Base-by-base conservation (phyloP, 1,284 basidiomycete genomes). In the Rhodotorula sp. region DNA sequence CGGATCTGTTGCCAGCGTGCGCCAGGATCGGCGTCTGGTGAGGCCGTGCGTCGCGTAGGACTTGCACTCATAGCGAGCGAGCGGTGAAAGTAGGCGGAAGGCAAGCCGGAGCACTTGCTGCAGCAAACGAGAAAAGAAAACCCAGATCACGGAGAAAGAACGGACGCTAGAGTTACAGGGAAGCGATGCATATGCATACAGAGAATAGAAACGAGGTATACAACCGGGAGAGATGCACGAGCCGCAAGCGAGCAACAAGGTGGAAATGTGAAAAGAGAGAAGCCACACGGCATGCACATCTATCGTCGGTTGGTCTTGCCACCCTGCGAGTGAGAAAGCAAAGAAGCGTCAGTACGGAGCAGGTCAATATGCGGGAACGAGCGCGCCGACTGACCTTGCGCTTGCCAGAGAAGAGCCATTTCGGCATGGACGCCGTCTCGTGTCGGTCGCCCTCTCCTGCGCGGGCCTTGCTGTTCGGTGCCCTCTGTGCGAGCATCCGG, bases 381-480 rank as follows among this genome's bases (percentile, higher is more conserved):
- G 29, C 7, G 22, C 2, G 8, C 6, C n/a, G 22, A 26, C 53
- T 26, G 26, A 54, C 87, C 81, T 92, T 65, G 29, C 71, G 48
- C 69, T 73, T 73, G 60, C 72, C 72, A 17, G 56, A 29, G 59
- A 70, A 69, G 18, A 73, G 48, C 42, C 66, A 62, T n/a, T 82
- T 82, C 42, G 83, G 83, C 71, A 81, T 80, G 30, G 82, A 82
- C 68, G 79, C 79, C 30, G 77, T 73, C 17, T 79, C 77, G 74
- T 80, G 81, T 64, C 67, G 58, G 83, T 97, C 94, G 67, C 86
- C 85, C 84, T 97, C 94, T 73, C 91, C 91, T 56, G 93, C 93
- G 80, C 89, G 91, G 37, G 93, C 94, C 56, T 89, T 84, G 84
- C 88, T 87, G 80, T 95, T 94, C 71, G 91, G 89, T 72, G 86